A percentile compares a stretch with the other conserved stretches of the same genome.
phyloP scores from a whole-genome alignment of 257 asterid genomes.

The Ballota nigra region DNA sequence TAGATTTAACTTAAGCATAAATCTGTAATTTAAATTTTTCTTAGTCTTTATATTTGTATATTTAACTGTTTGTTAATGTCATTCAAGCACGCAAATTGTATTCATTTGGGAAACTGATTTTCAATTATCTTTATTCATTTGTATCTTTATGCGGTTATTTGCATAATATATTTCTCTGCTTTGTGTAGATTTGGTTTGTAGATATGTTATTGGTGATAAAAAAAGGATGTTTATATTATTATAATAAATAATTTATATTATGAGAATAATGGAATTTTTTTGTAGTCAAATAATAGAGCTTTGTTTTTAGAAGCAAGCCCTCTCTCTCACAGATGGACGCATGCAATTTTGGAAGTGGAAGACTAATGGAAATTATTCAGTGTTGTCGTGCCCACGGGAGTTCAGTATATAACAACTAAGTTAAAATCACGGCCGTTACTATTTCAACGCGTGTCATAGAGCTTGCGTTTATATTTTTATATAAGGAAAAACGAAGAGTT shows the following conservation, averaged over 20 bases:
- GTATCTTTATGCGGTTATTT: too few relatives aligned
- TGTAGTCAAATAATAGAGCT: conserved; percentile 32
- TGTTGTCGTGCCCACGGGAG: conserved; percentile 25
- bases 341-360: conserved; percentile 47
- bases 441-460: conserved; percentile 20
- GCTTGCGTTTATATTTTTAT: not conserved
- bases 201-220: conserved; percentile 6
- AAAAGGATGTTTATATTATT: not conserved
- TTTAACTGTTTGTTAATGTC: too few relatives aligned
- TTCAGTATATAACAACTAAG: conserved; percentile 12
- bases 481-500: not conserved
- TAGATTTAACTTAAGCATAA: too few relatives aligned
- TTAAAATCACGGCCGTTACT: conserved; percentile 18
- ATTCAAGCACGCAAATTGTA: too few relatives aligned
- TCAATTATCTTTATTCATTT: too few relatives aligned
- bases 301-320: conserved; percentile 28
- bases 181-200: conserved; percentile 30
- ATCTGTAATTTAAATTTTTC: too few relatives aligned
- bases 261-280: conserved; percentile 32
- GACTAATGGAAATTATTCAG: conserved; percentile 21
- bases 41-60: too few relatives aligned
- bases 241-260: too few relatives aligned
- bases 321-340: conserved; percentile 34
- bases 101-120: too few relatives aligned
- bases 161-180: too few relatives aligned